Conservation (phyloP, 345 rosid genomes). For the Firmiana major region DNA sequence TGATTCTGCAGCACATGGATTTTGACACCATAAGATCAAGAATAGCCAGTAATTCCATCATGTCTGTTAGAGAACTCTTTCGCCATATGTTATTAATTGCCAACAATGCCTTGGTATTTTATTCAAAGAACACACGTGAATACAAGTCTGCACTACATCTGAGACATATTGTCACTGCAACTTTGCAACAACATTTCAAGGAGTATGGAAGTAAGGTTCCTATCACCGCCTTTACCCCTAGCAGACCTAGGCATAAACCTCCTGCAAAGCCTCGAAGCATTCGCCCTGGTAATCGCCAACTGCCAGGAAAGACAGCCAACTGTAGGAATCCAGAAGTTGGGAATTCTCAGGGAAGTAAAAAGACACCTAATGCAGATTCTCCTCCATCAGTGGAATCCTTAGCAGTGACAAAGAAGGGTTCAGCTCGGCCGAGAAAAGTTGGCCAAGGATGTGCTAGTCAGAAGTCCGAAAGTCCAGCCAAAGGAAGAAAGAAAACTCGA, state of each 20-base stretch:
- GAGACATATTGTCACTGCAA: slow-evolving; percentile 49
- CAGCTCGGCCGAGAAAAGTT: slow-evolving; percentile 30
- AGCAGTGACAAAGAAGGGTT: slow-evolving; percentile 25
- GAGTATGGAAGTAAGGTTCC: slow-evolving; percentile 27
- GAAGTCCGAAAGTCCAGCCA: slow-evolving; percentile 24
- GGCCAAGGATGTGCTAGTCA: slow-evolving; percentile 14
- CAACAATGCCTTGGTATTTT: slow-evolving; percentile 71
- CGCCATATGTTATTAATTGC: slow-evolving; percentile 69
- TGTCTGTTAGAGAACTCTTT: slow-evolving; percentile 57
- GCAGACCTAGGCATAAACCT: slow-evolving; percentile 28
- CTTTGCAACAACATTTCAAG: slow-evolving; percentile 41
- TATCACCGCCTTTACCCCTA: slow-evolving; percentile 19
- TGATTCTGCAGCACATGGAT: slow-evolving; percentile 70
- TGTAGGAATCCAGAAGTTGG: slow-evolving; percentile 18
- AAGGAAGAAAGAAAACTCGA: slow-evolving; percentile 50
- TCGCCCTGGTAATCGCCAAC: slow-evolving; percentile 26
- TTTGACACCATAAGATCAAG: slow-evolving; percentile 64
- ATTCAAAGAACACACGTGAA: slow-evolving; percentile 75
- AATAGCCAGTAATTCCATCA: slow-evolving; percentile 36
- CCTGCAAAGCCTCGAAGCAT: slow-evolving; percentile 39
- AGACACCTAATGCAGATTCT: slow-evolving; percentile 22
- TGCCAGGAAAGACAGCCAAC: slow-evolving; percentile 19
- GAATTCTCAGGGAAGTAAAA: slow-evolving; percentile 33
- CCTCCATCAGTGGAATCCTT: slow-evolving; percentile 41
- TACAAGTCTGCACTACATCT: slow-evolving; percentile 64